phyloP scores from a whole-genome alignment of 805 yeast genomes.

The Komagataella populi region DNA sequence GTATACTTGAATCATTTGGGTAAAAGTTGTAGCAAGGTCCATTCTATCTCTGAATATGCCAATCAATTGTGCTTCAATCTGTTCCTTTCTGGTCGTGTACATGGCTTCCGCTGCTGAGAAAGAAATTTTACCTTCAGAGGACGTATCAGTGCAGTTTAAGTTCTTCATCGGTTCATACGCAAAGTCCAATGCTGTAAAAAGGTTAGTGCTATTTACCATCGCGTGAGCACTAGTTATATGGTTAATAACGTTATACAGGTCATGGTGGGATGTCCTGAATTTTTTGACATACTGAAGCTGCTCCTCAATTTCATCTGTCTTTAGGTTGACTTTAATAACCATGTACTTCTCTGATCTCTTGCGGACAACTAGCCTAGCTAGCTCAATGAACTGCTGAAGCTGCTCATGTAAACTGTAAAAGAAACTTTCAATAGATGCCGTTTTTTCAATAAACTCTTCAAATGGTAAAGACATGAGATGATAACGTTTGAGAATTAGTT shows the following conservation, averaged over 20 bases:
- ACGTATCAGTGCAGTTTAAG: conserved; percentile 23
- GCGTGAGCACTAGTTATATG: not conserved
- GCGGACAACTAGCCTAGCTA: conserved; percentile 64
- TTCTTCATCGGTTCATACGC: conserved; percentile 27
- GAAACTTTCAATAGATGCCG: conserved; percentile 17
- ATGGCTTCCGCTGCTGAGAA: conserved; percentile 28
- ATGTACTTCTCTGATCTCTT: conserved; percentile 61
- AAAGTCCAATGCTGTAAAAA: conserved; percentile 19
- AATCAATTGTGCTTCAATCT: conserved; percentile 33
- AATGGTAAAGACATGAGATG: conserved; percentile 31
- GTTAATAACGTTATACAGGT: conserved; percentile 18
- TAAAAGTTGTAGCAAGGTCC: conserved; percentile 23
- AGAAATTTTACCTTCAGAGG: conserved; percentile 18
- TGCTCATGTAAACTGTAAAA: conserved; percentile 45
- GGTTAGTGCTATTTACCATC: not conserved
- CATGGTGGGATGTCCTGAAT: conserved; percentile 42
- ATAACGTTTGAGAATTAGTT: conserved; percentile 19
- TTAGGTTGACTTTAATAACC: conserved; percentile 43
- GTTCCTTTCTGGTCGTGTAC: conserved; percentile 27
- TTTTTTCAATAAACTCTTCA: conserved; percentile 21
- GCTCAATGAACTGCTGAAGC: conserved; percentile 45
- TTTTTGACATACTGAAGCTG: conserved; percentile 26
- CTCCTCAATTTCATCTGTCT: conserved; percentile 23
- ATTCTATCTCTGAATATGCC: conserved; percentile 23
- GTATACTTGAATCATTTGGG: conserved; percentile 38